Evolutionary conservation across 1,284 basidiomycete genomes (phyloP).

Genomic region (Ustilago sp.): DNA sequence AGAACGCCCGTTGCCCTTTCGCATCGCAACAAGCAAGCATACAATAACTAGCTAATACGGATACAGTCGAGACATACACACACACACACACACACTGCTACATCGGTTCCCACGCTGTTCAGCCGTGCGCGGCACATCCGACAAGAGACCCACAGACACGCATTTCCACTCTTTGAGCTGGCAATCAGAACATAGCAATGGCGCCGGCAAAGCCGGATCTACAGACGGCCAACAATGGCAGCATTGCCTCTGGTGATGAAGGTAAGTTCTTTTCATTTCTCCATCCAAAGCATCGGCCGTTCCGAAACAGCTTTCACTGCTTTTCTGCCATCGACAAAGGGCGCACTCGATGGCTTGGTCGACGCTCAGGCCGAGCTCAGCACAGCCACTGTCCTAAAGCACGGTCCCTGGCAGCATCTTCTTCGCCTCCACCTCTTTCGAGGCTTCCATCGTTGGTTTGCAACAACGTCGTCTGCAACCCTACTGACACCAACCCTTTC

Average conservation of each 20-base stretch:
- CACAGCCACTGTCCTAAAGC: neutral
- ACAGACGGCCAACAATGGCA: conserved; percentile 29
- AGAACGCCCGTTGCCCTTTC: neutral
- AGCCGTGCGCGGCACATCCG: conserved; percentile 5
- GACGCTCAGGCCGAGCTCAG: neutral
- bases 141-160: neutral
- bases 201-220: conserved; percentile 9
- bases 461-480: neutral
- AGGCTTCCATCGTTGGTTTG: neutral
- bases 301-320: neutral
- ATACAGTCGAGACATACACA: too few relatives aligned
- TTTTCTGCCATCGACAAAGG: neutral
- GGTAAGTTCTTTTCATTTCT: conserved; percentile 18
- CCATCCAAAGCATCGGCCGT: neutral
- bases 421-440: neutral
- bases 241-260: conserved; percentile 25
- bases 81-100: too few relatives aligned
- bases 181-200: neutral
- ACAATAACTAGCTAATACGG: neutral
- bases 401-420: too few relatives aligned
- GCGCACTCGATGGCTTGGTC: neutral
- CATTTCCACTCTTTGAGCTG: neutral
- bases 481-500: conserved; percentile 10
- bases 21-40: neutral
- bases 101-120: neutral